Conservation (phyloP, 257 asterid species). For the Nicotiana otophora region DNA sequence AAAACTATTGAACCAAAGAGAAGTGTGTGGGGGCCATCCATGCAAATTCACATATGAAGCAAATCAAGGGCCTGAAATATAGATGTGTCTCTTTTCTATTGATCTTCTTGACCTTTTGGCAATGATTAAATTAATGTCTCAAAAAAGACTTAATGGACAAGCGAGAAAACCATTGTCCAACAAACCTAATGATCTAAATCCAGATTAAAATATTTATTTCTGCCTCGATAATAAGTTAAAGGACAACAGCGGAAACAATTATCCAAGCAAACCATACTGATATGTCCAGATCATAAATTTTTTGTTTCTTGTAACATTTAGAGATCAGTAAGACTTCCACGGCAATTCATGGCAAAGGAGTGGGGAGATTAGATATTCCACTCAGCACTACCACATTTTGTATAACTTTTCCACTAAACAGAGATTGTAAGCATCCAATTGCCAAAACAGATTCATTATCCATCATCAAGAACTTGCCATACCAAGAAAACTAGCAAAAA, state of each 20-base stretch:
- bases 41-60: neutral
- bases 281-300: too few species aligned
- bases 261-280: neutral
- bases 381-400: neutral
- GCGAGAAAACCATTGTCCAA: neutral
- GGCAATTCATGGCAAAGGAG: neutral
- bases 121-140: neutral
- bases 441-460: neutral
- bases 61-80: neutral
- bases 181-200: neutral
- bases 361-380: neutral
- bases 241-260: slow-evolving; percentile 1
- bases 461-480: neutral
- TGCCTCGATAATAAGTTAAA: neutral
- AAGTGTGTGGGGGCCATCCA: neutral
- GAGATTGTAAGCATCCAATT: neutral
- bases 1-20: neutral
- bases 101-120: neutral
- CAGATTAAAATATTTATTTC: neutral
- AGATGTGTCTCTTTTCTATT: neutral
- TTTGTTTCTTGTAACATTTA: neutral
- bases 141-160: neutral
- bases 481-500: neutral
- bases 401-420: neutral
- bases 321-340: neutral